Base-by-base conservation (phyloP, 257 asterid species). In the Lycium barbarum region DNA sequence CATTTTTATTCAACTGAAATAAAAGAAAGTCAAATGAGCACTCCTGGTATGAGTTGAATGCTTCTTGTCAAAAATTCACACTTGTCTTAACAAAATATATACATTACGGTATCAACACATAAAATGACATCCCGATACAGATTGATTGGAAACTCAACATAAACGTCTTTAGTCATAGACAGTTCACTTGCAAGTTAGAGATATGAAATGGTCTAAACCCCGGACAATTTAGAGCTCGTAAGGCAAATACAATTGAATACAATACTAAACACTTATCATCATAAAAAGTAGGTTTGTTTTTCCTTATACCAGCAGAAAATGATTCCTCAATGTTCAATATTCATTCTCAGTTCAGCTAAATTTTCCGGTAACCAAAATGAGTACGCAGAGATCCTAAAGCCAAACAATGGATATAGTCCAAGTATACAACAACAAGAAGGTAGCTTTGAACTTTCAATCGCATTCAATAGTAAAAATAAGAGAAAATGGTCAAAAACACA, bases 1-100 rank as follows among this genome's bases (percentile, higher is more conserved):
- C 91, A 88, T 88, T 80, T 82, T 83, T 79, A 84, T 76, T 59
- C 57, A 82, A 59, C 80, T 72, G 72, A 45, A 80, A 38, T 18
- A 40, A 15, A 67, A 38, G 12, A 35, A 15, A 55, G 35, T 43
- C 8, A 85, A 57, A 82, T 36, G 10, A 80, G 20, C 40, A 70
- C 22, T n/a, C 38, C 17, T 53, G n/a, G 55, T 7, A 53, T 17
- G 15, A 15, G 4, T 26, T 6, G 36, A 35, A 33, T 36, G 9
- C 15, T 22, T 15, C 1, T 33, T 47, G 43, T 10, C 0, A 6
- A 7, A 59, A 11, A 36, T 35, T 33, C 5, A 35, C 38, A 72
- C 58, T 58, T 43, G 33, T 17, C 14, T 70, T 70, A 38, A 7
- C 54, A 40, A 9, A 38, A 3, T 15, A 76, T 74, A 74, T 49